Evolutionary conservation across 2,329 filamentous ascomycete species (phyloP).

Genomic region (Graphilbum sp.): DNA sequence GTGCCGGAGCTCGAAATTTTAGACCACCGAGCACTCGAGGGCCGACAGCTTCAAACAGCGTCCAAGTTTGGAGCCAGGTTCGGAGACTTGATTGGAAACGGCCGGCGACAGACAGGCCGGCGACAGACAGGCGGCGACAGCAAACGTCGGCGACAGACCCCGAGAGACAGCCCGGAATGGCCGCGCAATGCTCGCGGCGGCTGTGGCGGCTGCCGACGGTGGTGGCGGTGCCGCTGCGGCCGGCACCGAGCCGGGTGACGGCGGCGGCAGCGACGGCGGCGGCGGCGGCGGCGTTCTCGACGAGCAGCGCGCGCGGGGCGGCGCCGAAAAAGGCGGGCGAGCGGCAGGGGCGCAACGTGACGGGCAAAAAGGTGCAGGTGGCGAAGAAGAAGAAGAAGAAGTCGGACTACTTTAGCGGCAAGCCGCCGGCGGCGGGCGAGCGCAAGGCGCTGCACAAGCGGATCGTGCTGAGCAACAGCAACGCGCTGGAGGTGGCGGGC

Average conservation of each 20-base stretch:
- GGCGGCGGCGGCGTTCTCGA: constrained; percentile 26
- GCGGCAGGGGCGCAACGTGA: not conserved
- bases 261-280: constrained; percentile 10
- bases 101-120: too few relatives aligned
- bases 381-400: constrained; percentile 28
- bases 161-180: too few relatives aligned
- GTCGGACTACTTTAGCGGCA: constrained; percentile 28
- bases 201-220: not conserved
- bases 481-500: constrained; percentile 62
- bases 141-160: too few relatives aligned
- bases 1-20: too few relatives aligned
- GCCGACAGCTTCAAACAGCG: too few relatives aligned
- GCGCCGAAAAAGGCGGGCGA: not conserved
- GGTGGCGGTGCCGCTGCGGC: not conserved
- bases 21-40: too few relatives aligned
- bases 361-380: constrained; percentile 25
- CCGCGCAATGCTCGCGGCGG: not conserved
- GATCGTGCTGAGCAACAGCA: constrained; percentile 85
- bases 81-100: too few relatives aligned
- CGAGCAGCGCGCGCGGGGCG: constrained; percentile 13
- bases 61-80: too few relatives aligned
- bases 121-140: too few relatives aligned
- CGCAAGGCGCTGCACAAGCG: constrained; percentile 76
- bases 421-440: constrained; percentile 57
- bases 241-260: not conserved